A percentile compares a stretch with the other conserved stretches of the same genome.
Conservation (phyloP, 2,329 filamentous ascomycete species). For the Beauveria sp. region DNA sequence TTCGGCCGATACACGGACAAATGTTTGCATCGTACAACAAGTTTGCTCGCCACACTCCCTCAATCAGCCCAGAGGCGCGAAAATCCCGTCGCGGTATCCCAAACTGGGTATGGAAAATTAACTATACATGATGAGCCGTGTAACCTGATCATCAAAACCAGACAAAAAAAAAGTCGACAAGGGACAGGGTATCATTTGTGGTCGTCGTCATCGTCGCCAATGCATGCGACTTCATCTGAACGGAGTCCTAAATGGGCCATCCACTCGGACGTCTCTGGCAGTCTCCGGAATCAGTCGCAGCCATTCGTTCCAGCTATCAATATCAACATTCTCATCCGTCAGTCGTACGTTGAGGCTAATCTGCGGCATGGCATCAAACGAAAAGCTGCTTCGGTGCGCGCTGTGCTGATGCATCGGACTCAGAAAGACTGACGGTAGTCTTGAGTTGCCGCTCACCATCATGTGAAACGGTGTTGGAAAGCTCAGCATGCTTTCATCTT, state of each 20-base stretch:
- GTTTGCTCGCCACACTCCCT: not conserved
- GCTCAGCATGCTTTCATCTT: conserved; percentile 38
- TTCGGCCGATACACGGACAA: not conserved
- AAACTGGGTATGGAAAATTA: not conserved
- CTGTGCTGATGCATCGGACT: conserved; percentile 40
- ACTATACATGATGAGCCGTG: conserved; percentile 4
- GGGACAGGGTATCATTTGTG: not conserved
- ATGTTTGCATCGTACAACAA: conserved; percentile 9
- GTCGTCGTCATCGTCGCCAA: not conserved
- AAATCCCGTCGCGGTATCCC: not conserved
- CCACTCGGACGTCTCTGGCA: conserved; percentile 47
- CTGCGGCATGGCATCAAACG: conserved; percentile 38
- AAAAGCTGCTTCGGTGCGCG: conserved; percentile 28
- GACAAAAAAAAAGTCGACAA: not conserved
- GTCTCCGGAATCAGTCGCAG: conserved; percentile 50
- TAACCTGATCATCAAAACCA: not conserved
- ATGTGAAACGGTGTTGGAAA: conserved; percentile 49
- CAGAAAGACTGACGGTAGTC: conserved; percentile 49
- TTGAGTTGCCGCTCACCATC: conserved; percentile 46
- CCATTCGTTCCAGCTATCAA: conserved; percentile 52
- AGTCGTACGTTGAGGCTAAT: conserved; percentile 44
- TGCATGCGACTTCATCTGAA: conserved; percentile 15
- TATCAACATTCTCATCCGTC: conserved; percentile 41
- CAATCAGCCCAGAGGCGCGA: not conserved
- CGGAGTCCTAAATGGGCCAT: conserved; percentile 36